Conservation (phyloP, 257 asterid species). For the Plantago elongata region DNA sequence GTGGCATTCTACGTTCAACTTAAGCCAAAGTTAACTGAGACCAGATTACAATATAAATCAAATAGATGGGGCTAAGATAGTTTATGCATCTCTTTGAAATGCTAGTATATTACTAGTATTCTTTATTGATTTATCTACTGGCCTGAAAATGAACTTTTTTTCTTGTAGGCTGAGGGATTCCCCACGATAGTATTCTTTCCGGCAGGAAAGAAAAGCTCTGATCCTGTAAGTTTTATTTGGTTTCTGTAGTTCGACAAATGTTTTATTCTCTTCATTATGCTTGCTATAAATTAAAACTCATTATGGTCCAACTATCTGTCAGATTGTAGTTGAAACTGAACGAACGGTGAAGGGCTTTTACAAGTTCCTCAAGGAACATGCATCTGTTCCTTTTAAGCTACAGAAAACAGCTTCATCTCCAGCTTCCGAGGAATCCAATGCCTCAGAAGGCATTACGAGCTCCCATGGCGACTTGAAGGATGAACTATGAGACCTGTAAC, state of each 20-base stretch:
- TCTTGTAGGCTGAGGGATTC: slow-evolving; percentile 80
- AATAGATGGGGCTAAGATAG: too few relatives aligned
- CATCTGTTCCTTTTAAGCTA: slow-evolving; percentile 83
- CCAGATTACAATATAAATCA: too few relatives aligned
- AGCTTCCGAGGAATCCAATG: slow-evolving; percentile 26
- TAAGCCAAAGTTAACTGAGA: too few relatives aligned
- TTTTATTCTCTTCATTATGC: neutral
- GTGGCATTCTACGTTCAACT: too few relatives aligned
- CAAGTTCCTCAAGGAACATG: slow-evolving; percentile 82
- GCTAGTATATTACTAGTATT: too few relatives aligned
- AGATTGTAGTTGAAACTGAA: slow-evolving; percentile 69
- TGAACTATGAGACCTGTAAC: slow-evolving; percentile 47
- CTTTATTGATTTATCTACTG: neutral
- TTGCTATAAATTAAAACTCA: neutral
- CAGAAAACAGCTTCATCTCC: slow-evolving; percentile 48
- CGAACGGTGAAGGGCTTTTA: slow-evolving; percentile 80
- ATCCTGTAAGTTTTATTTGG: slow-evolving; percentile 61
- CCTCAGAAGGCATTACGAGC: slow-evolving; percentile 28
- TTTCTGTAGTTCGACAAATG: neutral
- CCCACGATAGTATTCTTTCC: slow-evolving; percentile 94
- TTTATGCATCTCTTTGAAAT: too few relatives aligned
- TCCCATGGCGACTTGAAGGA: slow-evolving; percentile 47
- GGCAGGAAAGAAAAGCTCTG: slow-evolving; percentile 72
- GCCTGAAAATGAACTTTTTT: slow-evolving; percentile 5
- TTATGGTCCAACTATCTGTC: slow-evolving; percentile 14